These are phyloP conservation scores for Gossypium trilobum DNA, from an alignment of 441 rosid genomes.

Conservation along the genomic window DNA sequence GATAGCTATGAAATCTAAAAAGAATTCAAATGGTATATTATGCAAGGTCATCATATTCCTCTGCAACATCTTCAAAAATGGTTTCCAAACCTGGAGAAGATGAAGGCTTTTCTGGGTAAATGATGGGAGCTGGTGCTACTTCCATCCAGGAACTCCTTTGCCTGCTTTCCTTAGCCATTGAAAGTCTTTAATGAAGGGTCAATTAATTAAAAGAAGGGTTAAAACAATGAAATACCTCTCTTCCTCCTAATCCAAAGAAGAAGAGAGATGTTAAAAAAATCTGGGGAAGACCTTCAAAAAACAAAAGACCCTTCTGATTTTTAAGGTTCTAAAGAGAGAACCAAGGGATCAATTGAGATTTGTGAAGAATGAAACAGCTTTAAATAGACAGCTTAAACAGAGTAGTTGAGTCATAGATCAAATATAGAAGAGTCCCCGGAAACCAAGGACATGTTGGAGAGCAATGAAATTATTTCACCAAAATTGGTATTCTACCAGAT, in stretches of 20 bases:
- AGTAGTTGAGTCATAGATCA: background rate
- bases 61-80: conserved; percentile 22
- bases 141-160: conserved; percentile 21
- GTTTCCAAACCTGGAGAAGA: conserved; percentile 34
- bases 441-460: background rate
- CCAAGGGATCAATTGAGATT: background rate
- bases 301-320: background rate
- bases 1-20: no score
- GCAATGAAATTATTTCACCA: background rate
- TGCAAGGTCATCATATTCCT: conserved; percentile 7
- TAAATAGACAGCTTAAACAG: conserved; percentile 6
- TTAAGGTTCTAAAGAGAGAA: background rate
- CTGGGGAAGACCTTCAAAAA: background rate
- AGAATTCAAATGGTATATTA: background rate
- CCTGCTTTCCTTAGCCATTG: conserved; percentile 14
- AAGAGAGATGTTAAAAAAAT: conserved; percentile 3
- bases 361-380: background rate
- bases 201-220: background rate
- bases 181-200: background rate
- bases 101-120: conserved; percentile 27
- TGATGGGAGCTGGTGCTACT: conserved; percentile 38
- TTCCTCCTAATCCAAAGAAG: conserved; percentile 11
- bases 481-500: background rate
- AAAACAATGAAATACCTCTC: background rate
- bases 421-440: background rate